phyloP scores from a whole-genome alignment of 2,329 filamentous ascomycete species.

The Orbilia blumenaviensis region DNA sequence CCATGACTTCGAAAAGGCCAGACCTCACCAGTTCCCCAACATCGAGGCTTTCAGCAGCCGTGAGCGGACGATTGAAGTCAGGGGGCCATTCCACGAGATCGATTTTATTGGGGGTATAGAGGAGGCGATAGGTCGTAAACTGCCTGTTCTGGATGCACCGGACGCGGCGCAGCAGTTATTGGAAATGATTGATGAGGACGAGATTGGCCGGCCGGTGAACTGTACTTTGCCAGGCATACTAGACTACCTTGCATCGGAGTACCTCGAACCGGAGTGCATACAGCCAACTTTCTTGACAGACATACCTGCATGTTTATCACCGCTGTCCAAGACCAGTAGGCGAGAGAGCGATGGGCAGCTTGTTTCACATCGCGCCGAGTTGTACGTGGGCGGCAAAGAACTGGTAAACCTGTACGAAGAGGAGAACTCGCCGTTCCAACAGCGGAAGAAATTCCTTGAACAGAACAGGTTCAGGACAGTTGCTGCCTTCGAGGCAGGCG shows the following conservation, averaged over 20 bases:
- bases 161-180: constrained; percentile 67
- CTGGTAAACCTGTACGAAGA: constrained; percentile 98
- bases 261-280: constrained; percentile 78
- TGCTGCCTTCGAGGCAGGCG: constrained; percentile 48
- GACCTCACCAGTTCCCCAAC: constrained; percentile 60
- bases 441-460: constrained; percentile 80
- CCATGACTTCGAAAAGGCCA: constrained; percentile 63
- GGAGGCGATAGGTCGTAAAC: constrained; percentile 69
- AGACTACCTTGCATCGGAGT: constrained; percentile 78
- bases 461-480: constrained; percentile 64
- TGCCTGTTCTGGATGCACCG: constrained; percentile 70
- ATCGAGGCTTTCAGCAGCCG: constrained; percentile 1
- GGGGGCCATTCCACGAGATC: constrained; percentile 69
- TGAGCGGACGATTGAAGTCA: constrained; percentile 64
- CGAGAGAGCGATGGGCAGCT: constrained; percentile 69
- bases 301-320: constrained; percentile 70
- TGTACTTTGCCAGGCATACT: constrained; percentile 72
- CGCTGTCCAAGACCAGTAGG: constrained; percentile 64
- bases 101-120: constrained; percentile 86
- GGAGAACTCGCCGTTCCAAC: constrained; percentile 89
- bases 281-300: constrained; percentile 81
- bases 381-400: constrained; percentile 82
- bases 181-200: constrained; percentile 67
- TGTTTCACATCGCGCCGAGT: constrained; percentile 82
- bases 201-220: constrained; percentile 68